Percentiles rank a stretch among this genome's conserved stretches.
Conservation (phyloP, 345 rosid genomes). For the Citrus cavaleriei region DNA sequence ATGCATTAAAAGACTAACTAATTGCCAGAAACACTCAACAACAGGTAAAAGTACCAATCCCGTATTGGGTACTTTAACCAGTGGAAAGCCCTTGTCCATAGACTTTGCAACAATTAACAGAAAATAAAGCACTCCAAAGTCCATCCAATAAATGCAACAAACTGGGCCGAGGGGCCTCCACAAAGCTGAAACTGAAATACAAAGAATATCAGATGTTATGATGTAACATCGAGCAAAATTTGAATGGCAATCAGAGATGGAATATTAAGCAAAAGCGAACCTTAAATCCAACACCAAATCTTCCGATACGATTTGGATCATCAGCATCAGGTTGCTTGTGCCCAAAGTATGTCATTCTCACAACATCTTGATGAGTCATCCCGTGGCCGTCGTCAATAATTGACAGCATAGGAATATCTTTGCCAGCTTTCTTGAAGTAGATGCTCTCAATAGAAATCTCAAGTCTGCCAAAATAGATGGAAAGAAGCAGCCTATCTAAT, state of each 20-base stretch:
- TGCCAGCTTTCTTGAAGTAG: constrained; percentile 25
- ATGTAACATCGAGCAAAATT: background rate
- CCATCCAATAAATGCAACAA: background rate
- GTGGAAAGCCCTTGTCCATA: background rate
- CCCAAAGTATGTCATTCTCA: constrained; percentile 35
- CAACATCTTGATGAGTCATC: constrained; percentile 29
- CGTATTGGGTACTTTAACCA: background rate
- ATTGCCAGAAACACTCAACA: background rate
- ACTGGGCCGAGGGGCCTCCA: background rate
- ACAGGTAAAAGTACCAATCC: background rate
- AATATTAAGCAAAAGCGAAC: constrained; percentile 4
- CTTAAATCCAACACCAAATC: constrained; percentile 43
- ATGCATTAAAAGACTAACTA: background rate
- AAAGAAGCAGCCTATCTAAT: background rate
- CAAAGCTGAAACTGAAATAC: background rate
- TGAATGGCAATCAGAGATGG: too few species aligned
- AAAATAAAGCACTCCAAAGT: background rate
- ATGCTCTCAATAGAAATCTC: constrained; percentile 27
- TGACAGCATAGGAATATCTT: constrained; percentile 31
- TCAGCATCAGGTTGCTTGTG: constrained; percentile 31
- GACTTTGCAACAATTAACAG: background rate
- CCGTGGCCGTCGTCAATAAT: constrained; percentile 37
- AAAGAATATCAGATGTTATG: background rate
- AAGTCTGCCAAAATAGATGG: constrained; percentile 20
- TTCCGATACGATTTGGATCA: constrained; percentile 29